A percentile compares a stretch with the other conserved stretches of the same genome.
These are phyloP conservation scores for Fusarium avenaceum DNA, from an alignment of 2,329 filamentous ascomycete species.

Conservation along the genomic window DNA sequence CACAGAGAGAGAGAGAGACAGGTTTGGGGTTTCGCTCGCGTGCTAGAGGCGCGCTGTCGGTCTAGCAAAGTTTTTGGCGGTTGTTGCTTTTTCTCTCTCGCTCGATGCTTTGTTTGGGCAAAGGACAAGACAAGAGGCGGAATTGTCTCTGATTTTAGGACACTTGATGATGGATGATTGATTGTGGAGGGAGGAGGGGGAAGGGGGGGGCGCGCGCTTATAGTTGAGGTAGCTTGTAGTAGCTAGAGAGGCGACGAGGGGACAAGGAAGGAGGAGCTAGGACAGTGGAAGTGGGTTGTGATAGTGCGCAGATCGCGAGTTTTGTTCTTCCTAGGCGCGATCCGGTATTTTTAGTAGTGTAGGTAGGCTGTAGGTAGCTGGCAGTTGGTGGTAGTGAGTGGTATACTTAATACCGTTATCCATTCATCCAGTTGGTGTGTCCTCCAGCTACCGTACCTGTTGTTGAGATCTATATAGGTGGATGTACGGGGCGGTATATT, in stretches of 20 bases:
- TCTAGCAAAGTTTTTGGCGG: slow-evolving; percentile 27
- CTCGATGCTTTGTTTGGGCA: neutral
- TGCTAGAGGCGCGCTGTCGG: slow-evolving; percentile 36
- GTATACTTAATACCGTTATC: too few species aligned
- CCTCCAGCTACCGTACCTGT: too few species aligned
- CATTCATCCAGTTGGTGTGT: too few species aligned
- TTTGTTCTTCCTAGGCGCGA: neutral
- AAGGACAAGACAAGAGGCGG: slow-evolving; percentile 39
- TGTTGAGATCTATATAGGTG: slow-evolving; percentile 8
- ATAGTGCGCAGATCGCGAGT: too few species aligned
- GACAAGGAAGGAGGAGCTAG: slow-evolving; percentile 1
- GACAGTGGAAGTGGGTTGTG: slow-evolving; percentile 29
- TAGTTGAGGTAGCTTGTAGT: slow-evolving; percentile 15
- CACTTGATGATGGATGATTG: slow-evolving; percentile 19
- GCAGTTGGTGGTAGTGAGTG: too few species aligned
- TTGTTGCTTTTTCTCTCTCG: slow-evolving; percentile 37
- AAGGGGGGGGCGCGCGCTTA: neutral
- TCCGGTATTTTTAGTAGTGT: neutral
- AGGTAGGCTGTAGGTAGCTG: too few species aligned
- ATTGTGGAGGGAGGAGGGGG: slow-evolving; percentile 26
- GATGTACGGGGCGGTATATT: slow-evolving; percentile 9
- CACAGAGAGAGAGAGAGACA: neutral
- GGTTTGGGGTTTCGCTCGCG: slow-evolving; percentile 27
- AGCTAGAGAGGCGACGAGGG: neutral
- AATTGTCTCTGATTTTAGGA: slow-evolving; percentile 38